Percentiles rank a stretch among this genome's conserved stretches.
Conservation (phyloP, 495 filamentous ascomycete genomes). For the Neurospora africana region DNA sequence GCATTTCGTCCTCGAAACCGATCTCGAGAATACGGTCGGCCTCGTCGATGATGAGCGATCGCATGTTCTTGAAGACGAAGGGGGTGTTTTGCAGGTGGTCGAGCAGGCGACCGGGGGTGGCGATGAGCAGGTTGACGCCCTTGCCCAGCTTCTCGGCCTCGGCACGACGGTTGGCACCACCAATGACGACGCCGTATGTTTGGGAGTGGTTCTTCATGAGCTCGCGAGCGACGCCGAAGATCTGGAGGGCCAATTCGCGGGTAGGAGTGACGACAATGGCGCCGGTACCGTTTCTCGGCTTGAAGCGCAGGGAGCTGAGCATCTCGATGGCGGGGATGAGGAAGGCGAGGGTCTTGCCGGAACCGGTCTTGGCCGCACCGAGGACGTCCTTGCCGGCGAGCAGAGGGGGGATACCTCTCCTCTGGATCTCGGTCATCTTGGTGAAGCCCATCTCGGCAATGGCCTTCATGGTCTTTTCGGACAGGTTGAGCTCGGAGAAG, state of each 20-base stretch:
- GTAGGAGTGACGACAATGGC: conserved; percentile 81
- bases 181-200: conserved; percentile 89
- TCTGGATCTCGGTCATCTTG: conserved; percentile 94
- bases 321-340: conserved; percentile 93
- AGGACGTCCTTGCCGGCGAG: conserved; percentile 89
- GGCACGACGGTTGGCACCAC: conserved; percentile 80
- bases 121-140: conserved; percentile 88
- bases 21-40: conserved; percentile 92
- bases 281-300: conserved; percentile 64
- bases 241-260: conserved; percentile 87
- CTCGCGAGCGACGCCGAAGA: conserved; percentile 90
- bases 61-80: conserved; percentile 87
- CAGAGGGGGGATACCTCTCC: conserved; percentile 74
- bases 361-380: conserved; percentile 93
- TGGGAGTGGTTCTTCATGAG: conserved; percentile 71
- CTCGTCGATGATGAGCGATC: conserved; percentile 75
- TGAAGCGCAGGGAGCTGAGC: conserved; percentile 81
- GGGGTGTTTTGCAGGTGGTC: conserved; percentile 93
- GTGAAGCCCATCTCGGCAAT: conserved; percentile 87
- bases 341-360: conserved; percentile 91
- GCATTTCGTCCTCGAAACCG: conserved; percentile 97
- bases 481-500: conserved; percentile 78
- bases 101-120: conserved; percentile 83
- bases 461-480: conserved; percentile 75
- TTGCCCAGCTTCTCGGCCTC: conserved; percentile 92